These are phyloP conservation scores for Pseudofabraea citricarpa DNA, from an alignment of 2,329 filamentous ascomycete genomes.

Conservation along the genomic window DNA sequence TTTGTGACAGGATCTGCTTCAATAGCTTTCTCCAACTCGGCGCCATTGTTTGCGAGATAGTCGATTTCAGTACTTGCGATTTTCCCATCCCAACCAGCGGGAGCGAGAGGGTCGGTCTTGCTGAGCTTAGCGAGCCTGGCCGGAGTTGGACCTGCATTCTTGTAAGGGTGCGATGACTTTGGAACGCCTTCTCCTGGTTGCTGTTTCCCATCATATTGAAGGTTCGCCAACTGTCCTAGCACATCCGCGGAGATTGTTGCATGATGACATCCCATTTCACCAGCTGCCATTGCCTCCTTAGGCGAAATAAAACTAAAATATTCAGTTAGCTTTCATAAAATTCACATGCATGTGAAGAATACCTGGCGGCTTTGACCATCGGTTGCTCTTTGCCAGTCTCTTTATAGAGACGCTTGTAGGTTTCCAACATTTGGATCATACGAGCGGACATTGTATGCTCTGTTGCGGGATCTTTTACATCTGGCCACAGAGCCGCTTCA, in stretches of 20 bases:
- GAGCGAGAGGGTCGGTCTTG: slow-evolving; percentile 34
- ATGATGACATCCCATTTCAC: slow-evolving; percentile 41
- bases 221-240: slow-evolving; percentile 33
- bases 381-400: slow-evolving; percentile 45
- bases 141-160: slow-evolving; percentile 27
- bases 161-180: slow-evolving; percentile 37
- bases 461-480: slow-evolving; percentile 38
- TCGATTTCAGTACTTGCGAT: slow-evolving; percentile 36
- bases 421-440: slow-evolving; percentile 43
- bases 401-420: slow-evolving; percentile 38
- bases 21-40: slow-evolving; percentile 37
- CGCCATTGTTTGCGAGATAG: slow-evolving; percentile 41
- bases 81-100: slow-evolving; percentile 33
- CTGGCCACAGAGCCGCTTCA: slow-evolving; percentile 39
- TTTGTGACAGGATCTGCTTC: slow-evolving; percentile 32
- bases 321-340: too few relatives aligned
- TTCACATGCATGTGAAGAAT: too few relatives aligned
- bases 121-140: slow-evolving; percentile 31
- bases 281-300: slow-evolving; percentile 40
- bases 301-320: slow-evolving; percentile 36
- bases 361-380: slow-evolving; percentile 41
- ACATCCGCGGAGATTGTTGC: slow-evolving; percentile 38
- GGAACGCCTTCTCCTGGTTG: slow-evolving; percentile 34
- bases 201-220: slow-evolving; percentile 31
- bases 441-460: slow-evolving; percentile 43